Conservation (phyloP, 1,284 basidiomycete species). For the Ustilago shanxiensis region DNA sequence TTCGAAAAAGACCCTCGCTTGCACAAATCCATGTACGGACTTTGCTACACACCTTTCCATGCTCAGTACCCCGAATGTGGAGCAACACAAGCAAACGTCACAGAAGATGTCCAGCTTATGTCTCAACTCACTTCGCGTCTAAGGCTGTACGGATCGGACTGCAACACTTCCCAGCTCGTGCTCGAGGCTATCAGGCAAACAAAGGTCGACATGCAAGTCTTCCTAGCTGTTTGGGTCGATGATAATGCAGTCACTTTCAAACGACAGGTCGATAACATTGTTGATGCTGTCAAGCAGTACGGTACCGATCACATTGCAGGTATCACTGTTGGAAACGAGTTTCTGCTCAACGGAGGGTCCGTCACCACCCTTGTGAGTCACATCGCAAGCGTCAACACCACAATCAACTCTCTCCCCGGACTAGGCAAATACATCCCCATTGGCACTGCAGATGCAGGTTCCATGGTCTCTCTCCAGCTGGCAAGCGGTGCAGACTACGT, state of each 20-base stretch:
- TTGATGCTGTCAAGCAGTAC: slow-evolving; percentile 80
- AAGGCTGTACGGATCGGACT: slow-evolving; percentile 72
- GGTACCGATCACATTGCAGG: slow-evolving; percentile 84
- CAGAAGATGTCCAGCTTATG: slow-evolving; percentile 72
- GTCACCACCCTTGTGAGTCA: slow-evolving; percentile 74
- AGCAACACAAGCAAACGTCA: slow-evolving; percentile 71
- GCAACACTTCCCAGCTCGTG: slow-evolving; percentile 74
- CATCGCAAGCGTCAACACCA: slow-evolving; percentile 77
- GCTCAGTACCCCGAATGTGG: slow-evolving; percentile 71
- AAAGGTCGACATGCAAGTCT: slow-evolving; percentile 87
- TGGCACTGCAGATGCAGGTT: slow-evolving; percentile 90
- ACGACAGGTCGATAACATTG: slow-evolving; percentile 79
- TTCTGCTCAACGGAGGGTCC: slow-evolving; percentile 47
- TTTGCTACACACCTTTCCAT: slow-evolving; percentile 62
- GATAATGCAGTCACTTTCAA: slow-evolving; percentile 79
- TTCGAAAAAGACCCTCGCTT: slow-evolving; percentile 77
- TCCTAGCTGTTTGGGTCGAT: slow-evolving; percentile 82
- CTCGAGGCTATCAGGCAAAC: slow-evolving; percentile 87
- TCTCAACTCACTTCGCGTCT: slow-evolving; percentile 69
- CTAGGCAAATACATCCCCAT: slow-evolving; percentile 76
- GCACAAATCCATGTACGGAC: slow-evolving; percentile 75
- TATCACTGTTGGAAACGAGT: slow-evolving; percentile 75
- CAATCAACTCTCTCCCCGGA: slow-evolving; percentile 71
- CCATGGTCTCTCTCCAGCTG: slow-evolving; percentile 78
- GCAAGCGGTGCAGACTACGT: slow-evolving; percentile 77